Evolutionary conservation across 2,329 filamentous ascomycete species (phyloP).

Genomic region (Botrytis porri): DNA sequence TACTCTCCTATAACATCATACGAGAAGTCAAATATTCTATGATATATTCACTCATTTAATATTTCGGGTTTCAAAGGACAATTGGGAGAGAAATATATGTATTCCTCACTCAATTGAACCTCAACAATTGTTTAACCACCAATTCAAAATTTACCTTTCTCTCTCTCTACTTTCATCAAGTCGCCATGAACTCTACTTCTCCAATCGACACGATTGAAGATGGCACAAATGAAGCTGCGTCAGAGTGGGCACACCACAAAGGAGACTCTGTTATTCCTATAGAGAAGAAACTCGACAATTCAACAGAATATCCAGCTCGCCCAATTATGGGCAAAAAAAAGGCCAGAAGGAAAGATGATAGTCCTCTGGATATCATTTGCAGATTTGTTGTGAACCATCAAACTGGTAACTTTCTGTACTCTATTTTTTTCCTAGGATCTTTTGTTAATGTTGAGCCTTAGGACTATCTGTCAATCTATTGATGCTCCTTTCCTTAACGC

Average conservation of each 20-base stretch:
- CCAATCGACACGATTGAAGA: constrained; percentile 16
- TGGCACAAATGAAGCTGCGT: constrained; percentile 25
- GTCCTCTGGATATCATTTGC: constrained; percentile 57
- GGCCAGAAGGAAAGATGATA: constrained; percentile 60
- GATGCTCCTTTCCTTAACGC: constrained; percentile 76
- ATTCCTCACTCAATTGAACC: constrained; percentile 18
- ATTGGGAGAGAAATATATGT: constrained; percentile 17
- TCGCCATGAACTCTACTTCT: constrained; percentile 18
- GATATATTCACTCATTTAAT: constrained; percentile 18
- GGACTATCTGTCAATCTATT: constrained; percentile 85
- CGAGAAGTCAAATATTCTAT: constrained; percentile 11
- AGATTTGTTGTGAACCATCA: constrained; percentile 76
- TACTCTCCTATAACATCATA: constrained; percentile 11
- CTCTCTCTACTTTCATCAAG: neutral
- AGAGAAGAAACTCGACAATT: constrained; percentile 26
- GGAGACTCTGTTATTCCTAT: constrained; percentile 22
- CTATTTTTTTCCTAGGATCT: neutral
- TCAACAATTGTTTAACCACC: constrained; percentile 14
- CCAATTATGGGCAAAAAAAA: constrained; percentile 42
- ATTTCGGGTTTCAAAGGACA: constrained; percentile 13
- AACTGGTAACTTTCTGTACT: constrained; percentile 57
- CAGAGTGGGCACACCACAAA: constrained; percentile 27
- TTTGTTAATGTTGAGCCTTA: constrained; percentile 38
- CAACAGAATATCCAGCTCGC: constrained; percentile 18
- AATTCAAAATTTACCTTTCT: constrained; percentile 7